Percentiles rank a stretch among this genome's conserved stretches.
phyloP scores from a whole-genome alignment of 768 basidiomycete genomes.

The Lyophyllum shimeji region DNA sequence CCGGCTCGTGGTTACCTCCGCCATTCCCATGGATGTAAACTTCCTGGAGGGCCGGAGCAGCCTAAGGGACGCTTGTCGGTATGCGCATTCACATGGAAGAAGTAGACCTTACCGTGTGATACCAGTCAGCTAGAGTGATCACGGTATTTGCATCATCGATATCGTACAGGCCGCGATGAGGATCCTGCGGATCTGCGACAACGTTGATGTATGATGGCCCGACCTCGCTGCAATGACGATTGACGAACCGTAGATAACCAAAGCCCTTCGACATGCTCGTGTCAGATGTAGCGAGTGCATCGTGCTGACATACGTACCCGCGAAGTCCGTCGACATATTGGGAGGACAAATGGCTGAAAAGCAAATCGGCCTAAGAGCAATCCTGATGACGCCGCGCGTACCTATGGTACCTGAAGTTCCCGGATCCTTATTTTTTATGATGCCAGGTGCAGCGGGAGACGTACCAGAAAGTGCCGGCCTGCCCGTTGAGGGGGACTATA shows the following conservation, averaged over 20 bases:
- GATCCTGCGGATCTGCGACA: constrained; percentile 28
- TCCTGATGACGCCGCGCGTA: background rate
- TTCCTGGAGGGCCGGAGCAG: constrained; percentile 23
- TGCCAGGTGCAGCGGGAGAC: constrained; percentile 14
- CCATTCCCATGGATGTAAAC: constrained; percentile 8
- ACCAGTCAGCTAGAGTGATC: constrained; percentile 39
- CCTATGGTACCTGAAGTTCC: constrained; percentile 21
- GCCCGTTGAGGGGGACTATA: constrained; percentile 11
- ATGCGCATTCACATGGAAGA: constrained; percentile 25
- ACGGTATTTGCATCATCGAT: constrained; percentile 29
- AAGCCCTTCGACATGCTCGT: constrained; percentile 15
- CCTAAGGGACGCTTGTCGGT: constrained; percentile 11
- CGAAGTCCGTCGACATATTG: constrained; percentile 48
- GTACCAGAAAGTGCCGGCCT: constrained; percentile 27
- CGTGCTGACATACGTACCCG: constrained; percentile 13
- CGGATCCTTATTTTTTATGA: constrained; percentile 2
- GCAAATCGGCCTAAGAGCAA: background rate
- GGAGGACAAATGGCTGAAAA: constrained; percentile 6
- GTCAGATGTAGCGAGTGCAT: background rate
- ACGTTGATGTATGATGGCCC: constrained; percentile 8
- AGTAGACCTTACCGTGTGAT: constrained; percentile 3
- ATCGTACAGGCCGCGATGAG: constrained; percentile 25
- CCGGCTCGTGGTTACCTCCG: constrained; percentile 12
- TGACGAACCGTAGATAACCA: constrained; percentile 34
- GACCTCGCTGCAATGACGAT: constrained; percentile 20